These are phyloP conservation scores for Fallopia convolvulus DNA, from an alignment of 148 eudicot genomes.

Conservation along the genomic window DNA sequence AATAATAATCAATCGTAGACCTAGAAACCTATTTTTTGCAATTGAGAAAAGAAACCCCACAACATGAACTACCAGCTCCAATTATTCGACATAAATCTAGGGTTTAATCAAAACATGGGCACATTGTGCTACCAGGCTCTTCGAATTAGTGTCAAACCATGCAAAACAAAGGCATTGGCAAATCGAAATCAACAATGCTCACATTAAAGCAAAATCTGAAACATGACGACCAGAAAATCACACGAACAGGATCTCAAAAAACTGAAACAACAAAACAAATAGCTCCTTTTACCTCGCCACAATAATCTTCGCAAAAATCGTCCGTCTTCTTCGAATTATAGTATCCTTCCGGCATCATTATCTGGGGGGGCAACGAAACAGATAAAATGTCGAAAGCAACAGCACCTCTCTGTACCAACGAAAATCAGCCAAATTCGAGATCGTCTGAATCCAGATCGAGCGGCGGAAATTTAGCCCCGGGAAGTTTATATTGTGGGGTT, in stretches of 20 bases:
- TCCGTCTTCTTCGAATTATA: conserved; percentile 12
- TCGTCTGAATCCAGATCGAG: conserved; percentile 7
- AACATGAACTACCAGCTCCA: neutral
- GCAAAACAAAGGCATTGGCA: neutral
- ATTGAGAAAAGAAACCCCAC: neutral
- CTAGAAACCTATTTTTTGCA: neutral
- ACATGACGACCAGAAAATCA: neutral
- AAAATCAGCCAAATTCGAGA: neutral
- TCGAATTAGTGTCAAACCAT: neutral
- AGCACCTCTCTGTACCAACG: neutral
- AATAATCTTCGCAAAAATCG: conserved; percentile 6
- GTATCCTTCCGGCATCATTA: conserved; percentile 8
- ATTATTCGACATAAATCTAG: neutral
- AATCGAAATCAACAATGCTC: neutral
- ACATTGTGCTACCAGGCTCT: neutral
- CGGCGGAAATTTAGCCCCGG: conserved; percentile 5
- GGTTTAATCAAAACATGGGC: neutral
- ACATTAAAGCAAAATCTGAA: neutral
- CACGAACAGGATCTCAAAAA: neutral
- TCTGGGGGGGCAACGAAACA: neutral
- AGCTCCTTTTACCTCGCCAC: conserved; percentile 3
- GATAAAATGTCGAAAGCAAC: conserved; percentile 1
- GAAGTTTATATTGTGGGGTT: neutral
- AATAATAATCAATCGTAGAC: neutral
- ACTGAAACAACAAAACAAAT: neutral